A percentile compares a stretch with the other conserved stretches of the same genome.
These are phyloP conservation scores for Pleurotus cornucopiae DNA, from an alignment of 768 basidiomycete species.

Conservation along the genomic window DNA sequence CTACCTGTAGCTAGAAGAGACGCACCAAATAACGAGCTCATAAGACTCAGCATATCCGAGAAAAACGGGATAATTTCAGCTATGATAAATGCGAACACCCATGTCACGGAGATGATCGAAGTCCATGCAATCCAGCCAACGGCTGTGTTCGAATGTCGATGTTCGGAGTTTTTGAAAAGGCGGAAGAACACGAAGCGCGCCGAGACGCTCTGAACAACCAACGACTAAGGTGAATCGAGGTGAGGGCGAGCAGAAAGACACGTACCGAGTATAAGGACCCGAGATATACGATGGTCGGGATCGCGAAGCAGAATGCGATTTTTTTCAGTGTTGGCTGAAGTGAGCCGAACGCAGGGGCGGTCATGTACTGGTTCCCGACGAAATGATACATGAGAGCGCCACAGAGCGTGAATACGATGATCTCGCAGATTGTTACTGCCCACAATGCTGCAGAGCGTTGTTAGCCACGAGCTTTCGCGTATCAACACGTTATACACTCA, in stretches of 20 bases:
- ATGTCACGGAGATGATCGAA: conserved; percentile 25
- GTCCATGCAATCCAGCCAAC: conserved; percentile 28
- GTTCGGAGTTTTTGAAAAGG: conserved; percentile 32
- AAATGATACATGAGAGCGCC: conserved; percentile 41
- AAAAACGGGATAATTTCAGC: conserved; percentile 33
- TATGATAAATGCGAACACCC: conserved; percentile 29
- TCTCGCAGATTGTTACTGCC: conserved; percentile 39
- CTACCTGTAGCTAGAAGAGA: neutral
- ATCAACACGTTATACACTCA: conserved; percentile 4
- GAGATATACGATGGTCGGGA: conserved; percentile 43
- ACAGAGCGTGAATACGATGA: conserved; percentile 37
- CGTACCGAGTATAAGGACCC: conserved; percentile 39
- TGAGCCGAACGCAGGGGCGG: conserved; percentile 38
- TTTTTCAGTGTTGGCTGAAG: conserved; percentile 32
- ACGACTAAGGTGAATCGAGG: neutral
- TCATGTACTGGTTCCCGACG: conserved; percentile 36
- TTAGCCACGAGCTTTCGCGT: neutral
- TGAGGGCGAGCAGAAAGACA: neutral
- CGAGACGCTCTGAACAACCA: conserved; percentile 28
- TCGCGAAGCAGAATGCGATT: conserved; percentile 40
- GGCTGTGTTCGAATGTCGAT: conserved; percentile 29
- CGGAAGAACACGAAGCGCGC: conserved; percentile 44
- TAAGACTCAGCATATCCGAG: conserved; percentile 35
- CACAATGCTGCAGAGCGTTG: conserved; percentile 26
- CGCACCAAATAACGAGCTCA: conserved; percentile 38